These are phyloP conservation scores for Trichoderma arundinaceum DNA, from an alignment of 2,329 filamentous ascomycete species.

Conservation along the genomic window DNA sequence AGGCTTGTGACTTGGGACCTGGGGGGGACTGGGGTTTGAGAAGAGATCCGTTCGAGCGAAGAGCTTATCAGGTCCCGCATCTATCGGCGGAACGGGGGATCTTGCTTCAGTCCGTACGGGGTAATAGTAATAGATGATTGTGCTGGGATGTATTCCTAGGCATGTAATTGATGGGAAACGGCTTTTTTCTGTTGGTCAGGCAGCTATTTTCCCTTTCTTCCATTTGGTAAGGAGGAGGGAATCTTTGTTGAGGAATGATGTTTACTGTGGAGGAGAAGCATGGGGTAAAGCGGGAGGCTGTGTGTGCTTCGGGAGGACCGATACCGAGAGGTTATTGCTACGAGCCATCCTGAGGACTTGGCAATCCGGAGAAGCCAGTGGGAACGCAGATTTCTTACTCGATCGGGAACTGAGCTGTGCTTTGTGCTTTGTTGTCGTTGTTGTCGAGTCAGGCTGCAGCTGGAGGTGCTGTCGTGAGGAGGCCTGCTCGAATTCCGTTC, in stretches of 20 bases:
- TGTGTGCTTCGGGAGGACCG: neutral
- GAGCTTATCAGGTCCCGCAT: constrained; percentile 20
- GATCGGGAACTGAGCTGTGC: no score
- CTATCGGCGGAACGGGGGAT: constrained; percentile 26
- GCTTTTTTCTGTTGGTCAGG: neutral
- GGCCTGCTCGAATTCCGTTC: no score
- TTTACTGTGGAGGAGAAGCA: constrained; percentile 1
- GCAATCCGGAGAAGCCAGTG: no score
- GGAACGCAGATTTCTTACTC: no score
- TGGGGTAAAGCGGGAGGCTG: neutral
- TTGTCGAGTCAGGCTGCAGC: no score
- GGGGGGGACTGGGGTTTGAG: neutral
- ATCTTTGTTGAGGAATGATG: neutral
- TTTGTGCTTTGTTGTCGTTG: no score
- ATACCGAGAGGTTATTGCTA: neutral
- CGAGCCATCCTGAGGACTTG: no score
- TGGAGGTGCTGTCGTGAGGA: no score
- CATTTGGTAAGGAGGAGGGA: neutral
- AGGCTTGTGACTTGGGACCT: neutral
- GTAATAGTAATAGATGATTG: neutral
- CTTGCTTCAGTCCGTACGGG: neutral
- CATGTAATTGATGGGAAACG: neutral
- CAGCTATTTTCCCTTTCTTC: neutral
- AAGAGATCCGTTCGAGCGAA: constrained; percentile 29
- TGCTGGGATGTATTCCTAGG: constrained; percentile 19